Percentiles rank a stretch among this genome's conserved stretches.
These are phyloP conservation scores for Coniella lustricola DNA, from an alignment of 2,329 filamentous ascomycete species.

Conservation along the genomic window DNA sequence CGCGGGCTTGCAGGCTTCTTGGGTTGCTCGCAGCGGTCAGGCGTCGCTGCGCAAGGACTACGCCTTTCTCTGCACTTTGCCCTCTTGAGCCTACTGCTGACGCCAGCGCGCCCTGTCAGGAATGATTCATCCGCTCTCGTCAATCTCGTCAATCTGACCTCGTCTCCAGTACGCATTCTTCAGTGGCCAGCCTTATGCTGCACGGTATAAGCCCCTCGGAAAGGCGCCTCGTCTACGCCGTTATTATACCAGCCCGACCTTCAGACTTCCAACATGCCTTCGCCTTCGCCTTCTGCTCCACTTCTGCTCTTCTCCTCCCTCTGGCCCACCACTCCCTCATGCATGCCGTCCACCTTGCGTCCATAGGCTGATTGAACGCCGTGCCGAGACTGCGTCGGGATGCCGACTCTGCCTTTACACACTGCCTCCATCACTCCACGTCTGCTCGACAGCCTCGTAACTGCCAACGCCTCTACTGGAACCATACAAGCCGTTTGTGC, in stretches of 20 bases:
- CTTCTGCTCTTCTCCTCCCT: neutral
- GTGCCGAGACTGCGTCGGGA: neutral
- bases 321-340: neutral
- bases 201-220: no score
- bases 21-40: neutral
- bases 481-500: constrained; percentile 42
- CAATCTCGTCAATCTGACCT: neutral
- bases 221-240: no score
- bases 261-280: no score
- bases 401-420: constrained; percentile 1
- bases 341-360: neutral
- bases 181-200: no score
- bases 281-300: neutral
- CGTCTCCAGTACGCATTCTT: neutral
- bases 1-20: neutral
- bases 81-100: constrained; percentile 2
- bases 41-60: neutral
- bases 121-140: neutral
- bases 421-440: neutral
- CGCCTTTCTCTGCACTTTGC: neutral
- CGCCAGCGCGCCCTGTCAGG: neutral
- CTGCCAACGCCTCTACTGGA: neutral
- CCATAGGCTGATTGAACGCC: neutral
- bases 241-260: neutral
- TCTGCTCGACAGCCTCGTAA: neutral